phyloP scores from a whole-genome alignment of 2,329 filamentous ascomycete species.

The Fusarium sp. region DNA sequence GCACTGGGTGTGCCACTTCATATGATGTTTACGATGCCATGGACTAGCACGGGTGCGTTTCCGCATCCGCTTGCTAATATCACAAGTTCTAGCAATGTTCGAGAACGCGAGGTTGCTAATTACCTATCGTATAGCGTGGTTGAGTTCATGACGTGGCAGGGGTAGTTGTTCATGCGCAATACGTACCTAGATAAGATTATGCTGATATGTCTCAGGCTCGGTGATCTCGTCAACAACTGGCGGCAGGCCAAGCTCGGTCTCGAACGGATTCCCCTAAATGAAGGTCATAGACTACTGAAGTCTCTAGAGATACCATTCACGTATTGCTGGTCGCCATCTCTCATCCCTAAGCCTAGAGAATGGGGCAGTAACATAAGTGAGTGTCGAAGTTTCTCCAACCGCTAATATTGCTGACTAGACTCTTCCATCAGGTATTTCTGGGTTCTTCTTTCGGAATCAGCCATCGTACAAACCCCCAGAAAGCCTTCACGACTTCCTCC shows the following conservation, averaged over 20 bases:
- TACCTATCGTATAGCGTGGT: conserved; percentile 85
- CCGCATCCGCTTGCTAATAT: conserved; percentile 80
- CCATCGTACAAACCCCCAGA: not conserved
- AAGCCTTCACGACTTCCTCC: not conserved
- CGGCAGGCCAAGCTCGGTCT: conserved; percentile 72
- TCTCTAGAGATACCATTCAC: conserved; percentile 81
- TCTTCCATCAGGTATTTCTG: not conserved
- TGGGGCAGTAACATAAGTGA: conserved; percentile 77
- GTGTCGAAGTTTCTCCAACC: too few species aligned
- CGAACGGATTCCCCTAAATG: conserved; percentile 81
- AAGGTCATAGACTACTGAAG: conserved; percentile 76
- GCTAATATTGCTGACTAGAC: too few species aligned
- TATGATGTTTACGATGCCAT: conserved; percentile 91
- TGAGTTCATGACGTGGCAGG: conserved; percentile 92
- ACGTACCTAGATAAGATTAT: too few species aligned
- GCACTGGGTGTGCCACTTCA: conserved; percentile 82
- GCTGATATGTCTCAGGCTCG: conserved; percentile 59
- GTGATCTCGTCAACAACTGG: conserved; percentile 83
- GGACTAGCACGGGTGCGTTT: conserved; percentile 80
- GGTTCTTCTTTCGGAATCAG: not conserved
- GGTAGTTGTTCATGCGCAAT: conserved; percentile 51
- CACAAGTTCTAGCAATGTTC: conserved; percentile 63
- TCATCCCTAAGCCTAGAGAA: conserved; percentile 77
- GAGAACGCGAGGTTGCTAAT: conserved; percentile 80
- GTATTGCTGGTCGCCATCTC: conserved; percentile 78